These are phyloP conservation scores for Wickerhamomyces xylosicus DNA, from an alignment of 805 yeast genomes.

Conservation along the genomic window DNA sequence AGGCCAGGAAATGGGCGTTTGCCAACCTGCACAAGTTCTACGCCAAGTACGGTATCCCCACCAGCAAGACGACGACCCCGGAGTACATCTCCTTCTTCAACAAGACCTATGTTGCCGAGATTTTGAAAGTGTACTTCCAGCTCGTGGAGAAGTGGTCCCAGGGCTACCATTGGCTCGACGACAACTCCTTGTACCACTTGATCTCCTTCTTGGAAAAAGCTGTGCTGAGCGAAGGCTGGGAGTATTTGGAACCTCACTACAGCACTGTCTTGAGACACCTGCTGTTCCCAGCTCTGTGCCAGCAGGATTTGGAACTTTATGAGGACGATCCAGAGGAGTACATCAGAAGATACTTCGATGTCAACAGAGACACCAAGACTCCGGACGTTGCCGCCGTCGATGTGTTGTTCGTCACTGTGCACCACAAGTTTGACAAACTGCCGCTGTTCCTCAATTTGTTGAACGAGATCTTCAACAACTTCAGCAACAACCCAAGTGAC, in stretches of 20 bases:
- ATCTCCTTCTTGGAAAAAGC: constrained; percentile 57
- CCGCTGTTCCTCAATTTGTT: constrained; percentile 46
- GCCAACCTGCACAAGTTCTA: constrained; percentile 67
- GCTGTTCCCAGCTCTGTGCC: constrained; percentile 67
- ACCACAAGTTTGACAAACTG: constrained; percentile 44
- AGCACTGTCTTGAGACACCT: constrained; percentile 58
- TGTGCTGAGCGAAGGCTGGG: constrained; percentile 48
- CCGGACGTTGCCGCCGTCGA: constrained; percentile 79
- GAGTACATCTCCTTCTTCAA: constrained; percentile 49
- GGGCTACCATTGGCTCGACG: constrained; percentile 53
- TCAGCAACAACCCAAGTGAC: constrained; percentile 19
- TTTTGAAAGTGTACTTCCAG: constrained; percentile 52
- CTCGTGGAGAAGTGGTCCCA: constrained; percentile 30
- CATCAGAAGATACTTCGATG: constrained; percentile 62
- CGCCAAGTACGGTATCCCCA: constrained; percentile 36
- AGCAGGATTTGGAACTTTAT: constrained; percentile 60
- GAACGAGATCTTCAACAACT: constrained; percentile 33
- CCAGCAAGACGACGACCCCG: constrained; percentile 27
- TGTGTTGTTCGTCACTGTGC: constrained; percentile 53
- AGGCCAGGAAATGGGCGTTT: constrained; percentile 82
- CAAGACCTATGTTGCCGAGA: constrained; percentile 54
- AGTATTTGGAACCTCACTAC: constrained; percentile 50
- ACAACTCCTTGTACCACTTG: constrained; percentile 51
- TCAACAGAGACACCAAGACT: constrained; percentile 49
- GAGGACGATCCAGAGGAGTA: constrained; percentile 87